These are phyloP conservation scores for Suillus occidentalis DNA, from an alignment of 768 basidiomycete genomes.

Conservation along the genomic window DNA sequence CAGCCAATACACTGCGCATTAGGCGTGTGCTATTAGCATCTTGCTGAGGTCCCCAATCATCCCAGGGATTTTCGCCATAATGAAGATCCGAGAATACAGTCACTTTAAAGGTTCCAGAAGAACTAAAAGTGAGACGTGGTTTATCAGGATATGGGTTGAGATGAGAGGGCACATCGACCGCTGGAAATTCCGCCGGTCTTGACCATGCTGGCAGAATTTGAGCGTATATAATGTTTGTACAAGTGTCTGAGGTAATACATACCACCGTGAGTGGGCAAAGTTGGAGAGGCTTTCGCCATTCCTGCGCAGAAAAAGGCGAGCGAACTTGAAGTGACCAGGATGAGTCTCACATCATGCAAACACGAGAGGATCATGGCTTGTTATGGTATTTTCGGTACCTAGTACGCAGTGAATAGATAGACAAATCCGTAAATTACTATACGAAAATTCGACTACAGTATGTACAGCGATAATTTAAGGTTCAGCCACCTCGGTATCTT, in stretches of 20 bases:
- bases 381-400: too few species aligned
- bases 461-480: too few species aligned
- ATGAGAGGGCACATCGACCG: not conserved
- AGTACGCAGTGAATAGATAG: too few species aligned
- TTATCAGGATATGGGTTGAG: slow-evolving; percentile 46
- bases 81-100: slow-evolving; percentile 76
- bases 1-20: slow-evolving; percentile 53
- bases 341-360: not conserved
- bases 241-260: not conserved
- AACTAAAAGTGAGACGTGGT: slow-evolving; percentile 53
- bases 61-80: slow-evolving; percentile 76
- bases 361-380: not conserved
- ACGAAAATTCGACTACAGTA: too few species aligned
- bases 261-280: not conserved
- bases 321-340: not conserved
- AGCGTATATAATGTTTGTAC: not conserved
- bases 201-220: not conserved
- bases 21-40: slow-evolving; percentile 61
- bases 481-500: too few species aligned
- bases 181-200: not conserved
- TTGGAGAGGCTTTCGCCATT: not conserved
- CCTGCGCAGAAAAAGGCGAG: not conserved
- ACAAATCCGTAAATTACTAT: too few species aligned
- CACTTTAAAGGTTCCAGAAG: slow-evolving; percentile 67
- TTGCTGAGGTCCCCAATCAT: slow-evolving; percentile 64